Evolutionary conservation across 306 rosid genomes (phyloP), one percentile per base, ranked within the genome.

Genomic region (Fagus sylvatica): DNA sequence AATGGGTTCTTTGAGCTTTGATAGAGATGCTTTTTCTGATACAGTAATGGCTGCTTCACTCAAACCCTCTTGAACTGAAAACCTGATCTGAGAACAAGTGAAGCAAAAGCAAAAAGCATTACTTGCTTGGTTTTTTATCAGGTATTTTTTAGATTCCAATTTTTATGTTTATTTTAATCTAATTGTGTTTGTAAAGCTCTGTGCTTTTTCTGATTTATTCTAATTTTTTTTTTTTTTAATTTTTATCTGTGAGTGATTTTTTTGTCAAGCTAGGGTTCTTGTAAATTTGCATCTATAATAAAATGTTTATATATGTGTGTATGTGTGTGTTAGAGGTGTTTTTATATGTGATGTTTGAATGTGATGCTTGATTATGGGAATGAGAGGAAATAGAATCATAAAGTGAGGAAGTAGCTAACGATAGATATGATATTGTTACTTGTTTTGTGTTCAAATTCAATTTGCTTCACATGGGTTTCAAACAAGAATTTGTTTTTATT

Each of bases 61-160:
- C 69, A 19, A 68, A 16, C 80, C 70, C 37, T 62, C 43, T 17
- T 60, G 28, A 49, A 53, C 2, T 8, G 33, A 37, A 37, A n/a
- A 39, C 7, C 49, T 37, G 15, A 65, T 28, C 15, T 65, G 49
- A 39, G 71, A 34, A 62, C 43, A 5, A 39, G 49, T 0, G 36
- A 64, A 62, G 61, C 9, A 22, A 22, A 22, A 22, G 28, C 28
- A 22, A 39, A 7, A 37, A 17, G 33, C 71, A 65, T 65, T 65
- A 48, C 71, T 65, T 43, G 5, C 22, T 11, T 60, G 69, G 13
- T 56, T 28, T 74, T 34, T 74, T 13, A 68, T 69, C 70, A 69
- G 83, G 86, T 78, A 74, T 39, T 37, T 64, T 41, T 41, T 71
- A 64, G 72, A 13, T 71, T 65, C 46, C 19, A 9, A 36, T 34